These are phyloP conservation scores for Marasmius fiardii DNA, from an alignment of 1,284 basidiomycete genomes.

Conservation along the genomic window DNA sequence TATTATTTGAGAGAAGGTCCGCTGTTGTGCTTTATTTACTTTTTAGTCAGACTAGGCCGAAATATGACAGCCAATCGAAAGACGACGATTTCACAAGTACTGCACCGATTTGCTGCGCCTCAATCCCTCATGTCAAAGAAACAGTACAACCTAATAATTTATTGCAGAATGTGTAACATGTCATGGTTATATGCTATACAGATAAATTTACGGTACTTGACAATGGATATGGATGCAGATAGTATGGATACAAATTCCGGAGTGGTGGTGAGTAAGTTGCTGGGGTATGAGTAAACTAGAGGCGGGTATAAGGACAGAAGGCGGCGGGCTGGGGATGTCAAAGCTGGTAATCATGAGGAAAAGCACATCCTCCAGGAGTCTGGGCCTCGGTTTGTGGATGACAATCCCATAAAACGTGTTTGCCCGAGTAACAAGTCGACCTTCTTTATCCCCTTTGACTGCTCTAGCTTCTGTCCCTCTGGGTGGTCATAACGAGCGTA, in stretches of 20 bases:
- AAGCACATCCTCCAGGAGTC: conserved; percentile 18
- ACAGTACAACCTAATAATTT: too few species aligned
- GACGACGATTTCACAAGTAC: too few species aligned
- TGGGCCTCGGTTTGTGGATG: conserved; percentile 12
- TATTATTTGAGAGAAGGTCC: conserved; percentile 4
- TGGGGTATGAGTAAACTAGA: too few species aligned
- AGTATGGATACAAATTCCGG: too few species aligned
- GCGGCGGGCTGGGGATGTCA: too few species aligned
- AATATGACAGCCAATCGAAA: conserved; percentile 6
- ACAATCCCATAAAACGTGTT: conserved; percentile 17
- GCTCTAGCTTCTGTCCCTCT: conserved; percentile 9
- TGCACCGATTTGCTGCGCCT: background rate
- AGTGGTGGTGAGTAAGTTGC: too few species aligned
- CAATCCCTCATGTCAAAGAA: too few species aligned
- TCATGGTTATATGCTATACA: too few species aligned
- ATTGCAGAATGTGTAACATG: too few species aligned
- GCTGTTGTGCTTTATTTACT: background rate
- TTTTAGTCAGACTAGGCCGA: background rate
- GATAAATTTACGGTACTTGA: too few species aligned
- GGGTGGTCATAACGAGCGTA: conserved; percentile 6
- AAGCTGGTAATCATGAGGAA: conserved; percentile 13
- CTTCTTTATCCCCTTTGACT: conserved; percentile 21
- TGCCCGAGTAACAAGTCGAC: conserved; percentile 19
- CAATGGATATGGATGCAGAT: too few species aligned
- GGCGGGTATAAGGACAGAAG: too few species aligned